Evolutionary conservation across 1,284 basidiomycete genomes (phyloP).

Genomic region (Tremellales sp.): DNA sequence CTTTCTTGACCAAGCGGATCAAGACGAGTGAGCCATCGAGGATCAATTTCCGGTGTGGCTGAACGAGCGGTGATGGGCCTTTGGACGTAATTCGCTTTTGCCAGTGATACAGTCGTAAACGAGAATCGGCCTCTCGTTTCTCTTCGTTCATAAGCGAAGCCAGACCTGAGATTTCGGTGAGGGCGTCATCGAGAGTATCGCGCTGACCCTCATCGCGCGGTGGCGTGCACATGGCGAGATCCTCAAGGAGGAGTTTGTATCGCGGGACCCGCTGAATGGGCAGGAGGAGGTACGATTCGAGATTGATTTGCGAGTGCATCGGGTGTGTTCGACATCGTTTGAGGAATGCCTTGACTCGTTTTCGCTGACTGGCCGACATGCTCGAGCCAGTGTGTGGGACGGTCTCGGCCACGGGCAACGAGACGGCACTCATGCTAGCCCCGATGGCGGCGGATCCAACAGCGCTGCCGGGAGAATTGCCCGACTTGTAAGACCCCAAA

Average conservation of each 20-base stretch:
- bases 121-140: slow-evolving; percentile 86
- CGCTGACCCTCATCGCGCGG: slow-evolving; percentile 61
- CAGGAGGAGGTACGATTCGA: slow-evolving; percentile 90
- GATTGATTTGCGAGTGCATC: slow-evolving; percentile 89
- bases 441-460: slow-evolving; percentile 58
- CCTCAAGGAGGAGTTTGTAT: slow-evolving; percentile 85
- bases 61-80: slow-evolving; percentile 92
- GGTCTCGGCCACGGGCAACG: slow-evolving; percentile 45
- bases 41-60: slow-evolving; percentile 90
- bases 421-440: slow-evolving; percentile 57
- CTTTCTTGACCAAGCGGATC: slow-evolving; percentile 84
- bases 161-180: slow-evolving; percentile 76
- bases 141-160: slow-evolving; percentile 96
- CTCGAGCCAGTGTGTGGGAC: slow-evolving; percentile 31
- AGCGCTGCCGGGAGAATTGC: slow-evolving; percentile 49
- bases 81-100: slow-evolving; percentile 83
- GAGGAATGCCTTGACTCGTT: slow-evolving; percentile 77
- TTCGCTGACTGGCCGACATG: slow-evolving; percentile 69
- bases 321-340: slow-evolving; percentile 81
- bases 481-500: slow-evolving; percentile 50
- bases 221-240: slow-evolving; percentile 76
- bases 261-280: slow-evolving; percentile 95
- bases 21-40: slow-evolving; percentile 80
- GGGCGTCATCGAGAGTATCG: slow-evolving; percentile 78
- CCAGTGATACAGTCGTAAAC: slow-evolving; percentile 81